Conservation (phyloP, 805 yeast genomes). For the Wickerhamiella sorbophila region DNA sequence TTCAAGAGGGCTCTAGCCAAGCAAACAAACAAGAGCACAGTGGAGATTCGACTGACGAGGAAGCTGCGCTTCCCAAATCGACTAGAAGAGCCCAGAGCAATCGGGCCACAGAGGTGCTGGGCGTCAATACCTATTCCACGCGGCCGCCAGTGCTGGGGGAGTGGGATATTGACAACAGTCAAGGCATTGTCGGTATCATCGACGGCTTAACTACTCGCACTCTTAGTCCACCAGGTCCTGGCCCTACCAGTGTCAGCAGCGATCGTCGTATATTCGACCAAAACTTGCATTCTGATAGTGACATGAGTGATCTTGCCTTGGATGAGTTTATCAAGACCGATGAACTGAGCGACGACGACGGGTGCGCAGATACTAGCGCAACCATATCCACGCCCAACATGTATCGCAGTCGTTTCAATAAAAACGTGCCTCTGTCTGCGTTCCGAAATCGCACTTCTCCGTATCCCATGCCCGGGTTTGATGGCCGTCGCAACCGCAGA, state of each 20-base stretch:
- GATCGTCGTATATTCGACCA: constrained; percentile 5
- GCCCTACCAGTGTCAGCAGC: constrained; percentile 1
- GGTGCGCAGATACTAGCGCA: constrained; percentile 28
- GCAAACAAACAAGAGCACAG: constrained; percentile 24
- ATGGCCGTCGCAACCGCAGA: constrained; percentile 13
- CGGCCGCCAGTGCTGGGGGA: constrained; percentile 89
- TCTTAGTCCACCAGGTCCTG: constrained; percentile 36
- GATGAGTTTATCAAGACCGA: constrained; percentile 82
- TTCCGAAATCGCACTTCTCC: constrained; percentile 64
- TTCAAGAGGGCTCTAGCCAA: constrained; percentile 9
- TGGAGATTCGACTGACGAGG: constrained; percentile 93
- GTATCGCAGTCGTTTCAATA: constrained; percentile 26
- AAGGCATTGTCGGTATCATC: constrained; percentile 80
- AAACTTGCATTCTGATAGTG: constrained; percentile 25
- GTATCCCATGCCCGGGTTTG: constrained; percentile 4
- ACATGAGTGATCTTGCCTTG: constrained; percentile 36
- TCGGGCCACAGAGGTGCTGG: constrained; percentile 82
- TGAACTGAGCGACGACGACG: constrained; percentile 57
- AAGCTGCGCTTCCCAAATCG: constrained; percentile 55
- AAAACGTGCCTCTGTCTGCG: constrained; percentile 67
- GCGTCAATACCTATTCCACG: constrained; percentile 70
- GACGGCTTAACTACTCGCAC: constrained; percentile 89
- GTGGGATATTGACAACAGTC: constrained; percentile 58
- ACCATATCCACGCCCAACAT: constrained; percentile 17
- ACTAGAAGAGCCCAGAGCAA: constrained; percentile 49